Percentiles rank a stretch among this genome's conserved stretches.
These are phyloP conservation scores for Laguncularia racemosa DNA, from an alignment of 345 rosid species.

Conservation along the genomic window DNA sequence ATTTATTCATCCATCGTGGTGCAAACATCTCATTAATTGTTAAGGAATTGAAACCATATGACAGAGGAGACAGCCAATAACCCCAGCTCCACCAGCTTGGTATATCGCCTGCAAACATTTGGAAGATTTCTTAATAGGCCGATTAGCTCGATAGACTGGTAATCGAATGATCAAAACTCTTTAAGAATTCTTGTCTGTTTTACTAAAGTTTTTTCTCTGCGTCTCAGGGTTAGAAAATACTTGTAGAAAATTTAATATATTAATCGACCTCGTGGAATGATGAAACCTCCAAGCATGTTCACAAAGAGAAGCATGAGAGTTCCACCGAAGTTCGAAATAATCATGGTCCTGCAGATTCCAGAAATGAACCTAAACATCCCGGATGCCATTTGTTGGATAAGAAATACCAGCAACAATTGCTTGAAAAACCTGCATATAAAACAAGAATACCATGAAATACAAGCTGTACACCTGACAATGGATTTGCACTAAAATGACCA, in stretches of 20 bases:
- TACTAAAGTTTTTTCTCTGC: no score
- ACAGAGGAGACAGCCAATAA: constrained; percentile 75
- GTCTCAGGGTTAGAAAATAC: no score
- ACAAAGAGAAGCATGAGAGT: constrained; percentile 4
- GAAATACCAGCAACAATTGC: constrained; percentile 3
- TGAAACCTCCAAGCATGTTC: constrained; percentile 14
- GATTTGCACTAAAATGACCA: no score
- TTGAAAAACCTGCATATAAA: constrained; percentile 3
- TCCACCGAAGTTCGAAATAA: constrained; percentile 1
- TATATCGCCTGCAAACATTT: constrained; percentile 36
- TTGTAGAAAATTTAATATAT: no score
- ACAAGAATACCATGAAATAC: no score
- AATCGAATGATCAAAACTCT: no score
- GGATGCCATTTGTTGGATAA: constrained; percentile 10
- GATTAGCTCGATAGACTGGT: no score
- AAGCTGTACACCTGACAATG: no score
- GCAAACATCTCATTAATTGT: constrained; percentile 64
- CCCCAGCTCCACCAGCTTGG: constrained; percentile 88
- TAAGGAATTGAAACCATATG: constrained; percentile 62
- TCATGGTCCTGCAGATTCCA: constrained; percentile 7
- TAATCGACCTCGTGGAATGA: constrained; percentile 44
- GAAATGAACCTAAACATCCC: constrained; percentile 5
- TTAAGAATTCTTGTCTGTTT: no score
- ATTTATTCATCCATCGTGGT: constrained; percentile 66
- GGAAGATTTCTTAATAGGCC: no score